Evolutionary conservation across 169 alveolate genomes (phyloP).

Genomic region (Theileria luwenshuni): DNA sequence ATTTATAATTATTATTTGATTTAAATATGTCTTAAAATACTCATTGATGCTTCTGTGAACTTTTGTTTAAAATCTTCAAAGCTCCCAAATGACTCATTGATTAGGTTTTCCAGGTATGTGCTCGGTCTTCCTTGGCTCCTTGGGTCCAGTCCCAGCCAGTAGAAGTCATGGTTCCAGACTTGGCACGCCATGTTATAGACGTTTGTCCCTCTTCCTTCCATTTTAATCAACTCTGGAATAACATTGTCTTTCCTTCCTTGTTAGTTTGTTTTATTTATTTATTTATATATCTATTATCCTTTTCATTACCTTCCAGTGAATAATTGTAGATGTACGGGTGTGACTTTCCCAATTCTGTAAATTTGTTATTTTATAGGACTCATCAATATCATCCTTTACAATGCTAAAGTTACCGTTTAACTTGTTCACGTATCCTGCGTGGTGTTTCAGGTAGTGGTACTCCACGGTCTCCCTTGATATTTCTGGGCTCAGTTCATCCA

Average conservation of each 20-base stretch:
- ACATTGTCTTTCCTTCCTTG: not conserved
- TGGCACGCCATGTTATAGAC: conserved; percentile 59
- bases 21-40: not conserved
- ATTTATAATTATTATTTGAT: conserved; percentile 51
- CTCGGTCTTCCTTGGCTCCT: conserved; percentile 3
- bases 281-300: too few relatives aligned
- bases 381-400: not conserved
- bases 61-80: conserved; percentile 52
- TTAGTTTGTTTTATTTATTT: too few relatives aligned
- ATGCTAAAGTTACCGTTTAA: conserved; percentile 67
- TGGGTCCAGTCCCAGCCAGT: conserved; percentile 63
- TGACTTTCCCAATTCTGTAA: conserved; percentile 36
- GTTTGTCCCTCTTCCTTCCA: conserved; percentile 1
- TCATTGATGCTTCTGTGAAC: conserved; percentile 34
- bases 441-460: conserved; percentile 89
- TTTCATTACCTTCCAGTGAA: conserved; percentile 38
- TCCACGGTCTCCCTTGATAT: conserved; percentile 82
- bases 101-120: not conserved
- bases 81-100: conserved; percentile 35
- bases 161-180: conserved; percentile 70
- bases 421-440: conserved; percentile 86
- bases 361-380: not conserved
- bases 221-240: conserved; percentile 13
- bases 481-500: conserved; percentile 83
- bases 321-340: conserved; percentile 9